Evolutionary conservation across 164 flowering plant genomes (phyloP), one percentile per base, ranked within the genome.

Genomic region (Vitis labrusca): DNA sequence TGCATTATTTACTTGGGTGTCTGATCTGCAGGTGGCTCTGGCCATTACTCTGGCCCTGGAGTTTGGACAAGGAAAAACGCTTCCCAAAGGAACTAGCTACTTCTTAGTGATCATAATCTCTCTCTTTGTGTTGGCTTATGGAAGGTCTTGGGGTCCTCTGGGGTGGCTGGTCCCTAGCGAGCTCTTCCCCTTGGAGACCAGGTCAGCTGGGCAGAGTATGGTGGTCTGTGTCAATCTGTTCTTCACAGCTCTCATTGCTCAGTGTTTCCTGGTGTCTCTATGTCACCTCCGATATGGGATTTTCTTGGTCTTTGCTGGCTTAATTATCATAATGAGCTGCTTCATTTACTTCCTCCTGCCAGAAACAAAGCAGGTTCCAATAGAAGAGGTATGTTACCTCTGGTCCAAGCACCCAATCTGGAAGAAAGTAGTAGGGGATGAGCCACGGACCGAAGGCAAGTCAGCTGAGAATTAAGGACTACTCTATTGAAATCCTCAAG

Each of bases 161-260:
- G 97, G 97, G 14, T 95, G 98, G 99, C 73, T 92, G 8, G 98
- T 95, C 10, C 93, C 98, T 1, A 92, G 97, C 48, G 99, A 92
- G 87, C 78, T 94, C 66, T 94, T 94, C 77, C 97, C 97, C 0
- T 64, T 92, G 77, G 99, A 92, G 75, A 92, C 90, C 3, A 81
- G 97, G 52, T 94, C 98, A 9, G 94, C 98, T 0, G 97, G 96
- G 2, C 98, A 92, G 74, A 92, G 97, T 57, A 67, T 94, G 13
- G 97, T 92, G 66, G 98, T 94, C 55, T 85, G 93, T 57, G 89
- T 85, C 60, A 94, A 90, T 77, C 86, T 92, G 68, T 63, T 94
- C 81, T 94, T 89, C 87, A 94, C 97, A 0, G 96, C 94, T 13
- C 68, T 87, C 57, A 80, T 94, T 15, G 98, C 94, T 0, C 97